Percentiles rank a stretch among this genome's conserved stretches.
These are phyloP conservation scores for Daedalea quercina DNA, from an alignment of 768 basidiomycete species.

Conservation along the genomic window DNA sequence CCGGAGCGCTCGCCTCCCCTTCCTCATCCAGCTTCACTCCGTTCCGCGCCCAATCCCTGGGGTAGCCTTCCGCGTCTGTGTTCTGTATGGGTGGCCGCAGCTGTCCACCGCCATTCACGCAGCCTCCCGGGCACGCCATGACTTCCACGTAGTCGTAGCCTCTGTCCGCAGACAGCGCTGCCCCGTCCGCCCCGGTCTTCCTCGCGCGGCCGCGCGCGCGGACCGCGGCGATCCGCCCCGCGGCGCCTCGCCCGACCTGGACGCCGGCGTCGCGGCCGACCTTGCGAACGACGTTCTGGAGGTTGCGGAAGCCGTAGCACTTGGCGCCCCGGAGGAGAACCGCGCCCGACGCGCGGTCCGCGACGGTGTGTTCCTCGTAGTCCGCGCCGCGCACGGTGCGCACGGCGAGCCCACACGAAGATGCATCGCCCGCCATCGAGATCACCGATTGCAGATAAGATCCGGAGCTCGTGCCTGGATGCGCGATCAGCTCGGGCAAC, in stretches of 20 bases:
- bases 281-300: constrained; percentile 94
- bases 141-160: constrained; percentile 92
- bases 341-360: constrained; percentile 33
- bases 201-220: constrained; percentile 17
- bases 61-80: constrained; percentile 59
- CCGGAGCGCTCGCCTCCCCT: constrained; percentile 9
- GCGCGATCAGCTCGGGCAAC: constrained; percentile 70
- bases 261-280: constrained; percentile 82
- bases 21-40: constrained; percentile 36
- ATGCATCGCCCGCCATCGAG: constrained; percentile 35
- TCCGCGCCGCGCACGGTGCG: constrained; percentile 66
- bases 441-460: constrained; percentile 86
- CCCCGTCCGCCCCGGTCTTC: constrained; percentile 19
- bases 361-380: constrained; percentile 68
- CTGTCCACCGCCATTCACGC: constrained; percentile 97
- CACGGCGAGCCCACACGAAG: constrained; percentile 31
- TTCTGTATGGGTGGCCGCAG: constrained; percentile 24
- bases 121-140: constrained; percentile 98
- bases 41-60: constrained; percentile 52
- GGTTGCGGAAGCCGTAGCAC: constrained; percentile 95
- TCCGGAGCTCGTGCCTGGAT: constrained; percentile 85
- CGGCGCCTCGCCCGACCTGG: constrained; percentile 63
- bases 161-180: constrained; percentile 33
- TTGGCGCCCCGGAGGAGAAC: constrained; percentile 88
- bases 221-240: constrained; percentile 36